A percentile compares a stretch with the other conserved stretches of the same genome.
Conservation (phyloP, 1,284 basidiomycete species). For the Fomitopsis schrenkii region DNA sequence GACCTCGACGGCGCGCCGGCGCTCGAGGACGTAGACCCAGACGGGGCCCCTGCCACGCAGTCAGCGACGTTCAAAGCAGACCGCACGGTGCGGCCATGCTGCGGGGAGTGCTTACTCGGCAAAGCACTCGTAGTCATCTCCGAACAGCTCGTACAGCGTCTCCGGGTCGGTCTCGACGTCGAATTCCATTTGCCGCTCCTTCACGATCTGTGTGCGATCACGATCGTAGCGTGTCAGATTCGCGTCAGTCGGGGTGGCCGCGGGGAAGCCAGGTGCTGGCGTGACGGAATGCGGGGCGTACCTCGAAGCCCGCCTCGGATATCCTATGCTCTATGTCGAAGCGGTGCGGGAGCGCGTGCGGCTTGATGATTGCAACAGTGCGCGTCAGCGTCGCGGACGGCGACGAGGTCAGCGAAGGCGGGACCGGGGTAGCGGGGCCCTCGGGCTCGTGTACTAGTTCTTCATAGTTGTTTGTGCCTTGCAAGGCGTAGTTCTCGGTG, state of each 20-base stretch:
- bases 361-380: slow-evolving; percentile 77
- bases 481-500: neutral
- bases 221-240: neutral
- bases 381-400: slow-evolving; percentile 39
- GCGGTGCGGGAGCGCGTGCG: slow-evolving; percentile 61
- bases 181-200: slow-evolving; percentile 81
- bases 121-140: slow-evolving; percentile 66
- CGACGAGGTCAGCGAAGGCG: neutral
- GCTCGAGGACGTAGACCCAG: slow-evolving; percentile 83
- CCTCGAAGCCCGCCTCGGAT: slow-evolving; percentile 74
- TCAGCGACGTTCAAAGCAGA: slow-evolving; percentile 4
- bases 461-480: neutral
- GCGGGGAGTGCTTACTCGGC: slow-evolving; percentile 54
- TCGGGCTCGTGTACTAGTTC: neutral
- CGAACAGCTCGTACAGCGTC: slow-evolving; percentile 70
- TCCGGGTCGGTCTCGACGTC: slow-evolving; percentile 76
- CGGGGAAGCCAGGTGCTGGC: neutral
- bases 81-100: neutral
- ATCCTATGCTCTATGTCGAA: slow-evolving; percentile 75
- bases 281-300: slow-evolving; percentile 26
- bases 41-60: slow-evolving; percentile 59
- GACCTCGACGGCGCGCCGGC: slow-evolving; percentile 71
- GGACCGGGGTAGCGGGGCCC: slow-evolving; percentile 3
- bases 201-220: slow-evolving; percentile 54
- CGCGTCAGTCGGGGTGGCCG: neutral